These are phyloP conservation scores for Phytopythium mirpurense DNA, from an alignment of 352 stramenopile species.

Conservation along the genomic window DNA sequence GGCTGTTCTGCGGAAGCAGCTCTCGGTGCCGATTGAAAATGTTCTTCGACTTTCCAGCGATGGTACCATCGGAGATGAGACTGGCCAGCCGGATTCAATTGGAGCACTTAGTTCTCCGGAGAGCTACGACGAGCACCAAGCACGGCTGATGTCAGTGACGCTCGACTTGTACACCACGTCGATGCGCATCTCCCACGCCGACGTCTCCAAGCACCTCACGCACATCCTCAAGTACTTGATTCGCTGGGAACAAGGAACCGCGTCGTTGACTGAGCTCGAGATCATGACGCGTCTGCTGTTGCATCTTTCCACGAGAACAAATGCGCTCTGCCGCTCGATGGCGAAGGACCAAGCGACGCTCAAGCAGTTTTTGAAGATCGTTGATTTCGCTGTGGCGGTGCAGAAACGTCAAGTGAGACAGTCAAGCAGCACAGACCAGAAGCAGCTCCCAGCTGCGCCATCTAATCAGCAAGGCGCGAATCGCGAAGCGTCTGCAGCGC, in stretches of 20 bases:
- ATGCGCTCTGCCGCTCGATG: conserved; percentile 29
- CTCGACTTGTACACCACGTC: conserved; percentile 51
- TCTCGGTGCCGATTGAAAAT: conserved; percentile 26
- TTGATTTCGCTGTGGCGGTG: conserved; percentile 29
- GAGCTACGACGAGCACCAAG: conserved; percentile 11
- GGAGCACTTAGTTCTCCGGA: background rate
- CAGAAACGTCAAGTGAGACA: conserved; percentile 22
- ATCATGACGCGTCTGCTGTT: conserved; percentile 36
- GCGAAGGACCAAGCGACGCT: conserved; percentile 18
- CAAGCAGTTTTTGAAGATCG: conserved; percentile 22
- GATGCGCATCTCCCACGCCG: conserved; percentile 39
- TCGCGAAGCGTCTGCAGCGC: conserved; percentile 21
- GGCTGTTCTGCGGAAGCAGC: conserved; percentile 14
- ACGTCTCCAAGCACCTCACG: conserved; percentile 39
- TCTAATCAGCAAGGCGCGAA: background rate
- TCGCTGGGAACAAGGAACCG: conserved; percentile 23
- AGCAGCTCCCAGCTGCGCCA: background rate
- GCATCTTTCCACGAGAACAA: conserved; percentile 29
- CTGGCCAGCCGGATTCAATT: background rate
- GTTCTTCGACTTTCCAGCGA: conserved; percentile 26
- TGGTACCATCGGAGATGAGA: background rate
- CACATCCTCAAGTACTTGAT: conserved; percentile 36
- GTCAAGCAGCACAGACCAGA: background rate
- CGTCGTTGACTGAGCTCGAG: conserved; percentile 31
- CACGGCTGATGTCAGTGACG: conserved; percentile 25